Evolutionary conservation across 306 rosid genomes (phyloP).

Genomic region (Lathyrus sativus): DNA sequence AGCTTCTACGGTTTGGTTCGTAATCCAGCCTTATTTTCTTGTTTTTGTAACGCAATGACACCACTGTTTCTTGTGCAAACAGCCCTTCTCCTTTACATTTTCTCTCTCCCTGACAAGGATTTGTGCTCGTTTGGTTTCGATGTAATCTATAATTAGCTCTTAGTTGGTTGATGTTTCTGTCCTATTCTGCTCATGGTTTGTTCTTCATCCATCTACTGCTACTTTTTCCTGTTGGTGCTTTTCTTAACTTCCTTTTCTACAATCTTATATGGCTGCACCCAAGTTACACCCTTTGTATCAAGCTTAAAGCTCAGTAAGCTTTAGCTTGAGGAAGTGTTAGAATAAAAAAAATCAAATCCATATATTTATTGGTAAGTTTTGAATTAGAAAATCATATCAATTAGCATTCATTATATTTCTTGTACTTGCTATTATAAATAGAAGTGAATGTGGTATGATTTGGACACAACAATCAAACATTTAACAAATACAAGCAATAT

Average conservation of each 20-base stretch:
- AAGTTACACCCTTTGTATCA: neutral
- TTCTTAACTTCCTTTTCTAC: neutral
- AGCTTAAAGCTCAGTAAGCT: neutral
- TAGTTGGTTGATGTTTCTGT: neutral
- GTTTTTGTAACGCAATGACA: neutral
- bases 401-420: neutral
- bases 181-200: neutral
- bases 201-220: neutral
- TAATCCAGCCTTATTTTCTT: neutral
- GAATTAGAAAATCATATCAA: neutral
- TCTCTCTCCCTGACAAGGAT: neutral
- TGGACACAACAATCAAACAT: neutral
- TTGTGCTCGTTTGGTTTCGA: neutral
- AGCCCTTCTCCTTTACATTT: neutral
- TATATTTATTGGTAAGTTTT: neutral
- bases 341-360: neutral
- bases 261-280: neutral
- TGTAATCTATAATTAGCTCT: neutral
- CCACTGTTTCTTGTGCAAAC: neutral
- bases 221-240: neutral
- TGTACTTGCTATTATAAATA: neutral
- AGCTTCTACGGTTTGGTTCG: neutral
- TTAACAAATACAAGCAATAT: neutral
- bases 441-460: neutral
- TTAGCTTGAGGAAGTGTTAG: neutral